Percentiles rank a stretch among this genome's conserved stretches.
phyloP scores from a whole-genome alignment of 306 rosid species.

The Carpinus viminea region DNA sequence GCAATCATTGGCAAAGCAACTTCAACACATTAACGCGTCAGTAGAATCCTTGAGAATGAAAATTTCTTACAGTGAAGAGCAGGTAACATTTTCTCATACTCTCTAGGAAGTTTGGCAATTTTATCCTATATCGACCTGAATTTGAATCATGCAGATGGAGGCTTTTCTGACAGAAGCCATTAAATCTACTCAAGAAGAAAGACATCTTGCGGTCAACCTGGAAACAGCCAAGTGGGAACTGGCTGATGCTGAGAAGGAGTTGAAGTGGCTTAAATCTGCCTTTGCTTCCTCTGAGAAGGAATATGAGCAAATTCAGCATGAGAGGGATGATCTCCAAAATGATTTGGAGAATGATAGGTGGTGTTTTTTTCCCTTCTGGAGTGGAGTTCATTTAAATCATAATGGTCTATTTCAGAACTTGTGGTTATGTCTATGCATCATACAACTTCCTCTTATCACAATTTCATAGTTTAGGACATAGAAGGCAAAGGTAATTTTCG shows the following conservation, averaged over 20 bases:
- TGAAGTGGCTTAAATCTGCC: slow-evolving; percentile 73
- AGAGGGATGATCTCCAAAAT: slow-evolving; percentile 49
- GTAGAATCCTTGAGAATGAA: slow-evolving; percentile 56
- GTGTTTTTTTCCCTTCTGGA: slow-evolving; percentile 17
- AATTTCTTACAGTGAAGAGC: slow-evolving; percentile 64
- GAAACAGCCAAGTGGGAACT: slow-evolving; percentile 80
- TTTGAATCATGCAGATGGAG: slow-evolving; percentile 61
- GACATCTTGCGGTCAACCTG: slow-evolving; percentile 56
- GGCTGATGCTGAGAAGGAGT: slow-evolving; percentile 90
- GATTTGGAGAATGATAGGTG: slow-evolving; percentile 86
- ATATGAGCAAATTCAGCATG: slow-evolving; percentile 65
- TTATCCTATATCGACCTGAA: slow-evolving; percentile 19
- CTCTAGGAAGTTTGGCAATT: not conserved
- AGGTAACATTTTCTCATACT: slow-evolving; percentile 45
- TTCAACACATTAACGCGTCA: slow-evolving; percentile 61
- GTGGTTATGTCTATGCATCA: not conserved
- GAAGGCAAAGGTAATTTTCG: not conserved
- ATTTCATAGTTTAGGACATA: too few species aligned
- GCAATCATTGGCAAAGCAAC: slow-evolving; percentile 76
- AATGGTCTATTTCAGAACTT: not conserved
- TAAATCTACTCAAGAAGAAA: slow-evolving; percentile 67
- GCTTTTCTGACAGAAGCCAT: slow-evolving; percentile 55
- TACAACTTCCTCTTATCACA: not conserved
- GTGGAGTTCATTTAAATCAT: not conserved
- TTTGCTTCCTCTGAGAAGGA: slow-evolving; percentile 82